Evolutionary conservation across 164 flowering plant species (phyloP), one percentile per base, ranked within the genome.

Genomic region (Buxus sempervirens): DNA sequence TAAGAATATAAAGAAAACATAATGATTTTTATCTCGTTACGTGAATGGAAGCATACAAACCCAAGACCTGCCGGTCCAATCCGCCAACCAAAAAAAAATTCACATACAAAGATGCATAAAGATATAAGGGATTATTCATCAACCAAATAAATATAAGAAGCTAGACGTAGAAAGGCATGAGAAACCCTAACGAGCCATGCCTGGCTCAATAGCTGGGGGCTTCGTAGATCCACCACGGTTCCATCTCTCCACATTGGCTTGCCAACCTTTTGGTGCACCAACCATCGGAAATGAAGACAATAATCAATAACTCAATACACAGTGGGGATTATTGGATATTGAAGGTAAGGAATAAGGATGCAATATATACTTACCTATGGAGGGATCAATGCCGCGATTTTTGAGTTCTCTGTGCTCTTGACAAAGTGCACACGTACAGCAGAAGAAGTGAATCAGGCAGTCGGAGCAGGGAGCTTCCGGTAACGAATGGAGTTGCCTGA

Each of bases 401-500:
- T 64, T 64, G 36, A 71, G 69, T 21, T 71, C 69, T 22, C 69
- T 58, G 49, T 64, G 48, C 36, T 71, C 73, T 51, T 71, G 73
- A 22, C 48, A 48, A 28, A 71, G 49, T 49, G 73, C 64, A 64
- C 69, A 64, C 14, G 18, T 6, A 22, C 12, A 8, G 66, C 80
- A 77, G 36, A 63, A 77, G n/a, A 55, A 61, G 21, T 77, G 76
- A 36, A 58, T 49, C 9, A 66, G 23, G 45, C 27, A 65, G 41
- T 77, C 74, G 2, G 45, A 19, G 21, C 70, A 66, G 4, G 76
- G 80, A 3, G 28, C 65, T 53, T 66, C 76, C 2, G 36, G 45
- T 21, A 77, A 49, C 9, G 59, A 48, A 53, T 55, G 73, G 14
- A 54, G 41, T 0, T 58, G 48, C 24, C 80, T 42, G 22, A 73